Conservation (phyloP, 805 yeast species). For the Starmerella floris region DNA sequence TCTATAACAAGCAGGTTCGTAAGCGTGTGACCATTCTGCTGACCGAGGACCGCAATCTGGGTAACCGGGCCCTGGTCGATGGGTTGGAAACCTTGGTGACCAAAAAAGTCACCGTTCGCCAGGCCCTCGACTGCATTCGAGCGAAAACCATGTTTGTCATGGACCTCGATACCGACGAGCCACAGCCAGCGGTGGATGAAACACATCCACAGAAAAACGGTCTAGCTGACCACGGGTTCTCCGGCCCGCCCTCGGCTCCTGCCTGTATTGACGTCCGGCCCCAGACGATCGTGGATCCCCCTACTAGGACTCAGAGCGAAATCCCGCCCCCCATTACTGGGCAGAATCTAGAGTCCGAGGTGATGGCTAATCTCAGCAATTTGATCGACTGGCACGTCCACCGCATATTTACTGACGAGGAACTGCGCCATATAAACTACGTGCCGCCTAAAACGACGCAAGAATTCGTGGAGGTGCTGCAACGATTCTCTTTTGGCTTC, state of each 20-base stretch:
- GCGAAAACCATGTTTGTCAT: slow-evolving; percentile 1
- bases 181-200: not conserved
- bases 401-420: slow-evolving; percentile 4
- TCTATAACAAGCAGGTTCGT: slow-evolving; percentile 6
- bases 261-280: not conserved
- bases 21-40: slow-evolving; percentile 7
- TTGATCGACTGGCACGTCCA: slow-evolving; percentile 13
- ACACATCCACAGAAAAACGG: not conserved
- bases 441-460: slow-evolving; percentile 1
- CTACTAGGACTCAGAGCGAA: no score
- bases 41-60: slow-evolving; percentile 14
- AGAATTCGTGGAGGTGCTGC: not conserved
- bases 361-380: not conserved
- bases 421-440: slow-evolving; percentile 3
- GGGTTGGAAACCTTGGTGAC: slow-evolving; percentile 9
- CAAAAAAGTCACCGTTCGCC: not conserved
- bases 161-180: slow-evolving; percentile 6
- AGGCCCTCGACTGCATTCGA: slow-evolving; percentile 2
- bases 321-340: slow-evolving; percentile 7
- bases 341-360: not conserved
- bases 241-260: not conserved
- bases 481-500: slow-evolving; percentile 1
- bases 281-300: not conserved
- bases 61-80: slow-evolving; percentile 10
- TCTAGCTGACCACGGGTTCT: not conserved